Evolutionary conservation across 306 rosid species (phyloP).

Genomic region (Trichosanthes cucumerina): DNA sequence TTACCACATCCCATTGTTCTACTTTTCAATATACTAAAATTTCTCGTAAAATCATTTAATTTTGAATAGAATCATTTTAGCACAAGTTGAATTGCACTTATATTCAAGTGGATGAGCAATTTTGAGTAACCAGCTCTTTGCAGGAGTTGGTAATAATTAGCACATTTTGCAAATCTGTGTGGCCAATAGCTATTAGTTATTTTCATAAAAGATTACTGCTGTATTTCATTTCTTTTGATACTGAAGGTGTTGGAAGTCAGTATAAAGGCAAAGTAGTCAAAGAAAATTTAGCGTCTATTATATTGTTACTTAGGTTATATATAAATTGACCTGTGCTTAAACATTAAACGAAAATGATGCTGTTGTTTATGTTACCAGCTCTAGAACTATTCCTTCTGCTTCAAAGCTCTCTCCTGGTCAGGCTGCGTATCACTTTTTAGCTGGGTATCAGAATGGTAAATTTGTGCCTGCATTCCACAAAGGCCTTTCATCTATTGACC

Average conservation of each 20-base stretch:
- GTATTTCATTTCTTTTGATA: not conserved
- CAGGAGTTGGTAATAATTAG: not conserved
- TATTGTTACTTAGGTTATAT: not conserved
- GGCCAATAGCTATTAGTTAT: not conserved
- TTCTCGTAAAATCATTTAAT: not conserved
- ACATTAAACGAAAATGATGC: not conserved
- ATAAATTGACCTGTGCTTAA: not conserved
- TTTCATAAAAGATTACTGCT: not conserved
- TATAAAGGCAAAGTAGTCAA: not conserved
- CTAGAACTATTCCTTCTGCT: constrained; percentile 23
- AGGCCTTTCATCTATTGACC: constrained; percentile 22
- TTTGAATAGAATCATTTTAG: not conserved
- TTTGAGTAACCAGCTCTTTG: not conserved
- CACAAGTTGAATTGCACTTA: not conserved
- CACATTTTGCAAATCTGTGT: not conserved
- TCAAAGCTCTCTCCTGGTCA: constrained; percentile 40
- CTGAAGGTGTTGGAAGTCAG: not conserved
- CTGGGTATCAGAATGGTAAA: constrained; percentile 41
- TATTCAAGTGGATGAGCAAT: not conserved
- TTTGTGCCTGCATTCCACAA: constrained; percentile 31
- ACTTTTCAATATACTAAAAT: not conserved
- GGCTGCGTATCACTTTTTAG: constrained; percentile 43
- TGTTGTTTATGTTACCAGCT: constrained; percentile 20
- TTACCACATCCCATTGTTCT: not conserved
- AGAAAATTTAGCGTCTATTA: not conserved